Conservation (phyloP, 169 alveolate species). For the Eimeria necatrix region DNA sequence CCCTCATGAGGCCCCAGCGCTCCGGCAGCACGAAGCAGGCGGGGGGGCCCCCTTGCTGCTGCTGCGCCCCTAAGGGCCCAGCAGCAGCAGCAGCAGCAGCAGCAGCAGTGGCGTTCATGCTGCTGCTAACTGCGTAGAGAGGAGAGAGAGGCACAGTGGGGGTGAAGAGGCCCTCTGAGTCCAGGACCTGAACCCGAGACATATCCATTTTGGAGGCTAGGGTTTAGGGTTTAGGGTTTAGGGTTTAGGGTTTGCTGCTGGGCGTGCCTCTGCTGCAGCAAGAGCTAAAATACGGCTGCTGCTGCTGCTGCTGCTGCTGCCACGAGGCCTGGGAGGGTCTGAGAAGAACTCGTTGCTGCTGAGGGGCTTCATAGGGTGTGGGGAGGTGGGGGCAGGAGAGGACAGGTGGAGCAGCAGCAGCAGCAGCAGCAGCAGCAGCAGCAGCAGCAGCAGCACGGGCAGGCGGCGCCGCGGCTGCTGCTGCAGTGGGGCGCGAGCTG, state of each 20-base stretch:
- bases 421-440: neutral
- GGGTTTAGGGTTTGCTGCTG: too few species aligned
- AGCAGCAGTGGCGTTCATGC: neutral
- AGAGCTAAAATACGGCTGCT: too few species aligned
- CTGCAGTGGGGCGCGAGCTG: neutral
- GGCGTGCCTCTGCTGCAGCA: too few species aligned
- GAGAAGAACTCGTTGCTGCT: too few species aligned
- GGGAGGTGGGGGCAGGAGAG: neutral
- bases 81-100: neutral
- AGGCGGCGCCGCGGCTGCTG: too few species aligned
- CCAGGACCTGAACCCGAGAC: neutral
- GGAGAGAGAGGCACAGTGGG: slow-evolving; percentile 19
- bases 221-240: too few species aligned
- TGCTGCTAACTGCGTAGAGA: neutral
- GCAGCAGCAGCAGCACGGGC: neutral
- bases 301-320: too few species aligned
- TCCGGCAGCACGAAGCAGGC: neutral
- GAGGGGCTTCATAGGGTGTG: too few species aligned
- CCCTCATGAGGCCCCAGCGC: neutral
- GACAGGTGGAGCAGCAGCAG: neutral
- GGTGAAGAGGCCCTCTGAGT: neutral
- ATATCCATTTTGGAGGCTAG: neutral
- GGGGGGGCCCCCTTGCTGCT: neutral
- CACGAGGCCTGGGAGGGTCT: too few species aligned
- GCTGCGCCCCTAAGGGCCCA: neutral